Evolutionary conservation across 805 yeast species (phyloP).

Genomic region (Candida ponderosae): DNA sequence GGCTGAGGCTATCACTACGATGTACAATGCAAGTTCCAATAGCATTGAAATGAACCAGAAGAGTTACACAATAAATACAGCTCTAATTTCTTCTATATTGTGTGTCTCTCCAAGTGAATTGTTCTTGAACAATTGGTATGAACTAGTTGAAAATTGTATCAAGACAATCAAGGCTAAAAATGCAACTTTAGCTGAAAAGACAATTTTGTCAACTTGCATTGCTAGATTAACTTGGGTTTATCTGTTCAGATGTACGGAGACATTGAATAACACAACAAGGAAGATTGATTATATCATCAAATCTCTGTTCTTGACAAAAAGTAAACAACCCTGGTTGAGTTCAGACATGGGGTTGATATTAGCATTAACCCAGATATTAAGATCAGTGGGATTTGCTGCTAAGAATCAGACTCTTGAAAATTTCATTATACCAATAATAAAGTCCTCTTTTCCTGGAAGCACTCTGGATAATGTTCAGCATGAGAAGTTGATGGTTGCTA

Average conservation of each 20-base stretch:
- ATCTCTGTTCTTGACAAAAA: conserved; percentile 43
- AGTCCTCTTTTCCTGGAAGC: conserved; percentile 48
- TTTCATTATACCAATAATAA: conserved; percentile 62
- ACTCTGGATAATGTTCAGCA: conserved; percentile 55
- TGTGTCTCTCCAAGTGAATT: conserved; percentile 76
- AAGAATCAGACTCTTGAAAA: conserved; percentile 76
- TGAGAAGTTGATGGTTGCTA: conserved; percentile 63
- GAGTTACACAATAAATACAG: conserved; percentile 62
- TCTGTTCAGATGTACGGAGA: conserved; percentile 77
- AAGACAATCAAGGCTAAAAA: conserved; percentile 60
- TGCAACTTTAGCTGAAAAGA: conserved; percentile 30
- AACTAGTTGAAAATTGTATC: conserved; percentile 54
- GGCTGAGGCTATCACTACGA: conserved; percentile 69
- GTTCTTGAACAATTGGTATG: conserved; percentile 67
- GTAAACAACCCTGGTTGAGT: conserved; percentile 71
- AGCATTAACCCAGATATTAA: conserved; percentile 64
- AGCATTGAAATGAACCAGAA: conserved; percentile 36
- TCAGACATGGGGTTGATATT: conserved; percentile 54
- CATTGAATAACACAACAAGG: conserved; percentile 79
- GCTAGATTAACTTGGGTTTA: conserved; percentile 87
- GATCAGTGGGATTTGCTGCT: conserved; percentile 73
- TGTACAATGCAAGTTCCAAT: conserved; percentile 39
- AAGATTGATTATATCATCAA: conserved; percentile 61
- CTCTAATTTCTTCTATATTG: conserved; percentile 62
- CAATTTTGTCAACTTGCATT: conserved; percentile 53